Base-by-base conservation (phyloP, 2,329 filamentous ascomycete species). In the Cadophora sp. region DNA sequence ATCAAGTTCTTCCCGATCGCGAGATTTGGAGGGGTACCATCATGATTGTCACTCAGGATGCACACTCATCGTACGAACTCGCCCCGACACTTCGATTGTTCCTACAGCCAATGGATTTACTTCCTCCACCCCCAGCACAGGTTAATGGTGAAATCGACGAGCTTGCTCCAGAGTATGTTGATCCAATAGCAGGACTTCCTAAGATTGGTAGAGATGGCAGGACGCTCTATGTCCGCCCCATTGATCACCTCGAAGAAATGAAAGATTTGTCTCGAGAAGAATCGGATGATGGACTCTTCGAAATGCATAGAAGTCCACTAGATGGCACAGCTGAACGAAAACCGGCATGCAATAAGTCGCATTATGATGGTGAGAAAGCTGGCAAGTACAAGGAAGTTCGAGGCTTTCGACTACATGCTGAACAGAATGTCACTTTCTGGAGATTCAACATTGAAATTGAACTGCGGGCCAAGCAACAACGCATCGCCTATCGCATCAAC, bases 401-500 rank as follows among this genome's bases (percentile, higher is more conserved):
- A 68, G 96, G 92, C 1, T 89, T 92, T 74, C 89, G 93, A 26
- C 85, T 99, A 14, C 94, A 97, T 76, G 85, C 89, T 1, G 96
- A 97, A 77, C 87, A 91, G 68, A 95, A 95, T 51, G 89, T 91
- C 69, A 99, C 96, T 0, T 99, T 99, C 80, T 99, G 96, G 96
- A 88, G 94, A 51, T 99, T 98, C 85, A 97, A 94, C 77, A 86
- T 99, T 60, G 95, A 98, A 79, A 87, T 99, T 62, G 95, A 99
- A 79, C 87, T 99, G 19, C 86, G 87, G 4, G 84, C 89, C 24
- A 86, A 84, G 68, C 92, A 98, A 79, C 89, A 94, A 75, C 91
- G 95, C 48, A 92, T 99, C 71, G 95, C 94, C 0, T 99, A 99
- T 80, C 92, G 94, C 64, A 97, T 99, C 82, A 99, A 99, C 77